Evolutionary conservation across 1,139 yeast genomes (phyloP).

Genomic region (Yamadazyma pseudoaaseri): DNA sequence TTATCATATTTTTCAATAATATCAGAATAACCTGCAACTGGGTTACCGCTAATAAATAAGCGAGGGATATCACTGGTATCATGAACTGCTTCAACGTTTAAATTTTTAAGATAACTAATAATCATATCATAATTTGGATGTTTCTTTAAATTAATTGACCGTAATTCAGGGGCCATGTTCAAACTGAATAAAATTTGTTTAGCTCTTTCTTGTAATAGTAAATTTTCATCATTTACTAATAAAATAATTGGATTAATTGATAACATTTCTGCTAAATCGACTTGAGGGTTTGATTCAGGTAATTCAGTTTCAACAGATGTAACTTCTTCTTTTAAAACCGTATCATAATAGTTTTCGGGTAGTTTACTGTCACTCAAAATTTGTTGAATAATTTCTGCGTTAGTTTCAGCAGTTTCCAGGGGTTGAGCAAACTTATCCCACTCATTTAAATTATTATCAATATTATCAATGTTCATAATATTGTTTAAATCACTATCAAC

Average conservation of each 20-base stretch:
- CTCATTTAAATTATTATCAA: conserved; percentile 13
- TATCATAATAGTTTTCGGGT: not conserved
- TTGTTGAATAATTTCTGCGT: not conserved
- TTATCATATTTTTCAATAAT: conserved; percentile 21
- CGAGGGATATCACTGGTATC: conserved; percentile 24
- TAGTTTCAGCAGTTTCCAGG: not conserved
- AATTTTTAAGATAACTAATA: conserved; percentile 24
- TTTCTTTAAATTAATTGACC: conserved; percentile 26
- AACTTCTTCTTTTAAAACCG: not conserved
- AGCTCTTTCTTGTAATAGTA: conserved; percentile 20
- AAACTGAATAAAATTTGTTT: conserved; percentile 21
- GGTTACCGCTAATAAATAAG: conserved; percentile 32
- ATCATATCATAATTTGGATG: conserved; percentile 31
- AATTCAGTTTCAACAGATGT: not conserved
- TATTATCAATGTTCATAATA: conserved; percentile 14
- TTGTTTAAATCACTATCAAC: conserved; percentile 6
- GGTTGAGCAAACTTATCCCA: conserved; percentile 14
- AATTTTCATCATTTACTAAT: conserved; percentile 18
- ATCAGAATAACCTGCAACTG: conserved; percentile 27
- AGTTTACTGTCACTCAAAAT: not conserved
- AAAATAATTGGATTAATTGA: conserved; percentile 28
- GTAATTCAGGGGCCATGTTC: conserved; percentile 33
- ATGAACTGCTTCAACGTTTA: conserved; percentile 8
- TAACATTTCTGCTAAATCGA: conserved; percentile 30
- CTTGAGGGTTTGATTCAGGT: conserved; percentile 13